These are phyloP conservation scores for Boletales sp. DNA, from an alignment of 768 basidiomycete species.

Conservation along the genomic window DNA sequence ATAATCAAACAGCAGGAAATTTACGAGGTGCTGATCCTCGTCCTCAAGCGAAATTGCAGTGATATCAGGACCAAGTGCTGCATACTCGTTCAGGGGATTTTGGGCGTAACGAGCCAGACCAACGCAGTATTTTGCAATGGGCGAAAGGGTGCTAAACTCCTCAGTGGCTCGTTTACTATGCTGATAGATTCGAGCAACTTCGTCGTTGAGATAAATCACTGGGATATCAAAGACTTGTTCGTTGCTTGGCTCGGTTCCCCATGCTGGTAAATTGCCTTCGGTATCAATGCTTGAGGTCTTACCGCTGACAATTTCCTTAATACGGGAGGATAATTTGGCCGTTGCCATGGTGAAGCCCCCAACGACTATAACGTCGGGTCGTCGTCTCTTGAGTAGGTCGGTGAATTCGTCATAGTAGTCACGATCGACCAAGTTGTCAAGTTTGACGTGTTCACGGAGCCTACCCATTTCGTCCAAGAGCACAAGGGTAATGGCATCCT, in stretches of 20 bases:
- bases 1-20: slow-evolving; percentile 15
- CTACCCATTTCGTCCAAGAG: slow-evolving; percentile 87
- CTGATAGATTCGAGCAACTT: slow-evolving; percentile 92
- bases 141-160: slow-evolving; percentile 77
- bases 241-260: slow-evolving; percentile 31
- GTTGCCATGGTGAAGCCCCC: slow-evolving; percentile 89
- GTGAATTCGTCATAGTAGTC: slow-evolving; percentile 71
- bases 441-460: slow-evolving; percentile 82
- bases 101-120: slow-evolving; percentile 92
- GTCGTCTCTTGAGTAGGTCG: slow-evolving; percentile 76
- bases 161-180: slow-evolving; percentile 80
- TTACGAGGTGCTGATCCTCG: slow-evolving; percentile 81
- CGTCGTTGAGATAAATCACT: slow-evolving; percentile 83
- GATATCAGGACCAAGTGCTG: slow-evolving; percentile 83
- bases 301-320: slow-evolving; percentile 54
- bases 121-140: slow-evolving; percentile 86
- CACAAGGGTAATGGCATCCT: slow-evolving; percentile 83
- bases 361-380: slow-evolving; percentile 84
- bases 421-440: slow-evolving; percentile 79
- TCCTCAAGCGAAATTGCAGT: slow-evolving; percentile 80
- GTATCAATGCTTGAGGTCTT: slow-evolving; percentile 23
- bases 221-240: slow-evolving; percentile 57
- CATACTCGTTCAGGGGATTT: slow-evolving; percentile 92
- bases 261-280: slow-evolving; percentile 17
- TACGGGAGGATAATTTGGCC: slow-evolving; percentile 57